Base-by-base conservation (phyloP, 371 early-diverging fungal species). In the Mucor piriformis region DNA sequence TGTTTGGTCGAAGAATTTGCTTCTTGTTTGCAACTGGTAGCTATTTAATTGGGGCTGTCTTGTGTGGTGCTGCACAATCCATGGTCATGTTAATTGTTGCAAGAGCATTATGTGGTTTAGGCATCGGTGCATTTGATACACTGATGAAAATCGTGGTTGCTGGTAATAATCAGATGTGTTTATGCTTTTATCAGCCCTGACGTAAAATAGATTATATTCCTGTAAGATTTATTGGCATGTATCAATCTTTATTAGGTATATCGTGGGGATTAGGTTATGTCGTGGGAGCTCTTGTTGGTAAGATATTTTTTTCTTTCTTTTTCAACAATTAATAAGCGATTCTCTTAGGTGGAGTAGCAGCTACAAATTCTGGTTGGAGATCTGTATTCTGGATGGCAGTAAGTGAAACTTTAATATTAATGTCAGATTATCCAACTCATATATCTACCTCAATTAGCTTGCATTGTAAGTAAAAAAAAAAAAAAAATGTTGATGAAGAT, bases 101-200 rank as follows among this genome's bases (percentile, higher is more conserved):
- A 11, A 76, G 91, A 35, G 88, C 82, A 6, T 64, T 88, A 20
- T 80, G 85, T n/a, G 91, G 91, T 23, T 59, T 87, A 10, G 89
- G 89, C 20, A 83, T 89, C n/a, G 92, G 90, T 6, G 93, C 81
- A 79, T 59, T 76, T 57, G 76, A 88, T 29, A 77, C 85, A 2
- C 58, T 91, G 42, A 83, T 83, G 65, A 77, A 90, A 46, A 85
- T 92, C 48, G 83, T 90, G 24, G 86, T 92, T 29, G 80, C 90
- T 0, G 93, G 92, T 66, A 65, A 85, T 76, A 24, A 29, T 10
- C n/a, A n/a, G n/a, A n/a, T n/a, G n/a, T n/a, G n/a, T n/a, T n/a
- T n/a, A n/a, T n/a, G n/a, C n/a, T n/a, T n/a, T n/a, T n/a, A n/a
- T n/a, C n/a, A 38, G 38, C 12, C 11, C 33, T 33, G 11, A 6